Conservation (phyloP, 768 basidiomycete genomes). For the Cyathus striatus region DNA sequence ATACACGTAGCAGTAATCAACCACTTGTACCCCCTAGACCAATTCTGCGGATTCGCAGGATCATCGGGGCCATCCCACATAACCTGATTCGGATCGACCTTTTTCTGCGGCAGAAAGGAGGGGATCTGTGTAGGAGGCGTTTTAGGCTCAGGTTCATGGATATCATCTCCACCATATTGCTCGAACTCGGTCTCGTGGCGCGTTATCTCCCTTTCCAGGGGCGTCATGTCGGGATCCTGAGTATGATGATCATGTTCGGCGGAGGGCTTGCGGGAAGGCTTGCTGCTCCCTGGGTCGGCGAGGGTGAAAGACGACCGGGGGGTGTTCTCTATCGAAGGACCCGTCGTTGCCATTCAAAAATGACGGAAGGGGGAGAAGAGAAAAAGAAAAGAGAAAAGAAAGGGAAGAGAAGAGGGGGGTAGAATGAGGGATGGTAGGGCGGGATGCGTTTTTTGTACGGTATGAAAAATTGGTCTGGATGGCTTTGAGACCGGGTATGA, state of each 20-base stretch:
- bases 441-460: no score
- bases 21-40: slow-evolving; percentile 40
- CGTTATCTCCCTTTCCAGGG: slow-evolving; percentile 15
- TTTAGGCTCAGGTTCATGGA: slow-evolving; percentile 19
- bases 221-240: slow-evolving; percentile 1
- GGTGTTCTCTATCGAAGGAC: background rate
- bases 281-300: no score
- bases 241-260: background rate
- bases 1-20: slow-evolving; percentile 36
- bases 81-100: slow-evolving; percentile 33
- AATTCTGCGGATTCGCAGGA: slow-evolving; percentile 53
- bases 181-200: slow-evolving; percentile 20
- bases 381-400: background rate
- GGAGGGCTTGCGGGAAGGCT: background rate
- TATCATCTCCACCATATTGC: slow-evolving; percentile 25
- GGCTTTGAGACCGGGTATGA: no score
- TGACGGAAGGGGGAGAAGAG: background rate
- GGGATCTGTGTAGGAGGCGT: background rate
- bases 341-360: background rate
- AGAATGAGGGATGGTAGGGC: no score
- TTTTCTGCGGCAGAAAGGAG: slow-evolving; percentile 10
- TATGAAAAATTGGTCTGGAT: no score
- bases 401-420: no score
- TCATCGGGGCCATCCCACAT: slow-evolving; percentile 54
- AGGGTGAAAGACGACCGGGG: background rate